Percentiles rank a stretch among this genome's conserved stretches.
phyloP scores from a whole-genome alignment of 176 grass and related monocot genomes.

The Ensete ventricosum region DNA sequence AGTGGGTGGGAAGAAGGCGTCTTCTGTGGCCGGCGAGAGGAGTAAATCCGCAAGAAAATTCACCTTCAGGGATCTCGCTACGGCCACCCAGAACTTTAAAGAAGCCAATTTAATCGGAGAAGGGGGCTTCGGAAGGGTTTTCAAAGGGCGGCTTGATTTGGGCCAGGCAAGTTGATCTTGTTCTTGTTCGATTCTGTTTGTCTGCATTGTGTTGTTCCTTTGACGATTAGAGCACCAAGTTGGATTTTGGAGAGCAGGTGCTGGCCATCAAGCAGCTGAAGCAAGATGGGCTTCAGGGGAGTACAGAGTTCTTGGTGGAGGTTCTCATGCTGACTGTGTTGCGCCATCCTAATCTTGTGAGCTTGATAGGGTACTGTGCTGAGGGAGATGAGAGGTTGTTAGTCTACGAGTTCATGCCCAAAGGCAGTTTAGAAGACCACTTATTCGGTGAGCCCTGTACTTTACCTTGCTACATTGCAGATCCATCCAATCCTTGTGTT shows the following conservation, averaged over 20 bases:
- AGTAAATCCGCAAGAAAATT: slow-evolving; percentile 1
- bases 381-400: slow-evolving; percentile 16
- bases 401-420: slow-evolving; percentile 11
- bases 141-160: slow-evolving; percentile 10
- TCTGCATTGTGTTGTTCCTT: neutral
- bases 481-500: neutral
- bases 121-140: slow-evolving; percentile 20
- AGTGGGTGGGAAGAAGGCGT: neutral
- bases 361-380: slow-evolving; percentile 11
- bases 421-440: slow-evolving; percentile 12
- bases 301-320: slow-evolving; percentile 16
- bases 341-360: slow-evolving; percentile 12
- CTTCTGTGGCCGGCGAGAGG: neutral
- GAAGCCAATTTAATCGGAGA: slow-evolving; percentile 15
- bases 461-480: neutral
- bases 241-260: slow-evolving; percentile 3
- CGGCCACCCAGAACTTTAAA: slow-evolving; percentile 8
- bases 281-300: slow-evolving; percentile 6
- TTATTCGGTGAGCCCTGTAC: slow-evolving; percentile 3
- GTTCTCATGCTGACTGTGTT: slow-evolving; percentile 15
- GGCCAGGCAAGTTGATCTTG: slow-evolving; percentile 3
- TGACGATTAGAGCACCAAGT: neutral
- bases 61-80: slow-evolving; percentile 14
- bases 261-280: slow-evolving; percentile 19
- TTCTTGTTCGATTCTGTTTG: neutral